Percentiles rank a stretch among this genome's conserved stretches.
phyloP scores from a whole-genome alignment of 2,329 filamentous ascomycete species.

The Hypoxylon sp. region DNA sequence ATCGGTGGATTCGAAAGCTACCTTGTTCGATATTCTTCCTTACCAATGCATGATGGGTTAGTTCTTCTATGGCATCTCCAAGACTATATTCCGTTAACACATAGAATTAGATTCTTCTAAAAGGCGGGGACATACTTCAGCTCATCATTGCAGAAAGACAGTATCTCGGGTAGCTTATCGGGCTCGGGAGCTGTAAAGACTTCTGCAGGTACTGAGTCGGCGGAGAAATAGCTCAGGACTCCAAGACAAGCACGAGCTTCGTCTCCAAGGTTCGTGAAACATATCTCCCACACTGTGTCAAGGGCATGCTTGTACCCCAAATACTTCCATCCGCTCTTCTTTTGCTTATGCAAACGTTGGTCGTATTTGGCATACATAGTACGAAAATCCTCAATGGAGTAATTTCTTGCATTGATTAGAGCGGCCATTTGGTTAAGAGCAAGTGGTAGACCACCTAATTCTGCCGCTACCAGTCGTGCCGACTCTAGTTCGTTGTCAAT shows the following conservation, averaged over 20 bases:
- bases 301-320: slow-evolving; percentile 15
- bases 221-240: slow-evolving; percentile 17
- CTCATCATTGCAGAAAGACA: slow-evolving; percentile 18
- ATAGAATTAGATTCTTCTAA: not conserved
- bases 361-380: slow-evolving; percentile 10
- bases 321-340: slow-evolving; percentile 18
- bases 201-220: slow-evolving; percentile 12
- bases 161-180: not conserved
- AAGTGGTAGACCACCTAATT: slow-evolving; percentile 22
- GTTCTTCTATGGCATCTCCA: slow-evolving; percentile 17
- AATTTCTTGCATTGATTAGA: slow-evolving; percentile 17
- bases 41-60: slow-evolving; percentile 17
- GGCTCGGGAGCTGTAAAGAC: slow-evolving; percentile 2
- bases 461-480: slow-evolving; percentile 8
- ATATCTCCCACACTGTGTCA: slow-evolving; percentile 25
- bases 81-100: slow-evolving; percentile 14
- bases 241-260: slow-evolving; percentile 18
- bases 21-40: slow-evolving; percentile 20
- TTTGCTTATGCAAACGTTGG: slow-evolving; percentile 8
- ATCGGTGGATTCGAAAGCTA: slow-evolving; percentile 18
- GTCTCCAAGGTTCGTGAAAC: slow-evolving; percentile 6
- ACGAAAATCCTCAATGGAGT: slow-evolving; percentile 1
- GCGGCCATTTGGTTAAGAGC: slow-evolving; percentile 28
- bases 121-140: slow-evolving; percentile 11
- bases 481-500: slow-evolving; percentile 1